Percentiles rank a stretch among this genome's conserved stretches.
Evolutionary conservation across 2,329 filamentous ascomycete species (phyloP).

Genomic region (Claviceps africana): DNA sequence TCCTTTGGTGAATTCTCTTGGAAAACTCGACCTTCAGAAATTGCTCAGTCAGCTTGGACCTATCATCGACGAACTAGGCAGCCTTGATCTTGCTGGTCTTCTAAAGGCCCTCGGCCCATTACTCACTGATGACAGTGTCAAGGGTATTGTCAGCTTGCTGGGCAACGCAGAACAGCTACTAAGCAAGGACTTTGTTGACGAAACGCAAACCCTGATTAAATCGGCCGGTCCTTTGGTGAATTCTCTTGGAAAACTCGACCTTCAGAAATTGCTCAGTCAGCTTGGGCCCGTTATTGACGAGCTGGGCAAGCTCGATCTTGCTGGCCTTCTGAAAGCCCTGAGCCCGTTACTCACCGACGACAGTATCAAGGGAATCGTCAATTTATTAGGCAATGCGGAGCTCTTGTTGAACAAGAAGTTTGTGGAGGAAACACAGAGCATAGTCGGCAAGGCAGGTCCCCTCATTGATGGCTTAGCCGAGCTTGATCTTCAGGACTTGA

Average conservation of each 20-base stretch:
- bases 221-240: constrained; percentile 19
- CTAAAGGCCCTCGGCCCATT: constrained; percentile 16
- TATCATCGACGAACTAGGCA: constrained; percentile 15
- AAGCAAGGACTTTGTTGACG: constrained; percentile 18
- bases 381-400: constrained; percentile 20
- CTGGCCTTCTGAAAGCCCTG: constrained; percentile 15
- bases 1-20: constrained; percentile 20
- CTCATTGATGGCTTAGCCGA: constrained; percentile 11
- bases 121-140: constrained; percentile 17
- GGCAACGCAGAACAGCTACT: constrained; percentile 19
- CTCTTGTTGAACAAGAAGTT: constrained; percentile 17
- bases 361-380: constrained; percentile 18
- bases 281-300: constrained; percentile 18
- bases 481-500: constrained; percentile 9
- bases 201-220: constrained; percentile 15
- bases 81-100: constrained; percentile 18
- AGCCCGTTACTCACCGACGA: constrained; percentile 18
- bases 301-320: constrained; percentile 18
- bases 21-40: constrained; percentile 20
- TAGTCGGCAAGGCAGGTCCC: constrained; percentile 19
- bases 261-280: constrained; percentile 17
- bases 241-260: constrained; percentile 20
- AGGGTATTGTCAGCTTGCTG: constrained; percentile 20
- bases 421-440: constrained; percentile 17
- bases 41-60: constrained; percentile 19